Conservation (phyloP, 2,329 filamentous ascomycete species). For the Verticillium zaregamsianum region DNA sequence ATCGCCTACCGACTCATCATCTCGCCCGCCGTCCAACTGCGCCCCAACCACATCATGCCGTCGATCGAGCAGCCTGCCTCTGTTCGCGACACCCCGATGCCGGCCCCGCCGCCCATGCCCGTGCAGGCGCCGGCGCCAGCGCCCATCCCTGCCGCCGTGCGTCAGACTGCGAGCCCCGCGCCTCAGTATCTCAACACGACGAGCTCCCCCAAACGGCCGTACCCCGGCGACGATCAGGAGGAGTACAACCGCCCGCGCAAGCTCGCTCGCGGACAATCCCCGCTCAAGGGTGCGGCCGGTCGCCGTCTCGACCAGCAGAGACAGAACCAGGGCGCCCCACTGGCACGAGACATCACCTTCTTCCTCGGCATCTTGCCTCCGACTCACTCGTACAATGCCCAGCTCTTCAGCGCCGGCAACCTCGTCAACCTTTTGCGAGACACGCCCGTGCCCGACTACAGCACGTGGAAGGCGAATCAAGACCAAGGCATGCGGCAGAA, state of each 20-base stretch:
- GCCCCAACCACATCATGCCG: slow-evolving; percentile 50
- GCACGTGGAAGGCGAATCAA: slow-evolving; percentile 45
- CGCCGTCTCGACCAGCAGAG: slow-evolving; percentile 78
- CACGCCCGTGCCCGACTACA: slow-evolving; percentile 60
- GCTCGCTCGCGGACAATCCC: slow-evolving; percentile 82
- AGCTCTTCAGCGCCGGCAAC: slow-evolving; percentile 64
- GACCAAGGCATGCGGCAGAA: slow-evolving; percentile 21
- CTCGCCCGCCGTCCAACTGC: slow-evolving; percentile 74
- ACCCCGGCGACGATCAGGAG: slow-evolving; percentile 67
- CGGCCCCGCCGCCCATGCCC: slow-evolving; percentile 16
- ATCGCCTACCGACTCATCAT: slow-evolving; percentile 77
- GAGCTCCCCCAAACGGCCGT: slow-evolving; percentile 58
- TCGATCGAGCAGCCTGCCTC: slow-evolving; percentile 49
- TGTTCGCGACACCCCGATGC: slow-evolving; percentile 39
- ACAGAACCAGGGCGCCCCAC: slow-evolving; percentile 58
- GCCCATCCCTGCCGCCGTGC: slow-evolving; percentile 9
- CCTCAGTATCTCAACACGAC: slow-evolving; percentile 39
- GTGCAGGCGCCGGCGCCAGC: neutral
- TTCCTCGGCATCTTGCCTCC: slow-evolving; percentile 70
- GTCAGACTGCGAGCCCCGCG: slow-evolving; percentile 36
- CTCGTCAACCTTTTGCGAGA: slow-evolving; percentile 71
- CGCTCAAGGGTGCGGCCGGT: slow-evolving; percentile 85
- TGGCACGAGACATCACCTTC: slow-evolving; percentile 67
- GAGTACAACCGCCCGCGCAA: slow-evolving; percentile 73
- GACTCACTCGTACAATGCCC: slow-evolving; percentile 66